A percentile compares a stretch with the other conserved stretches of the same genome.
phyloP scores from a whole-genome alignment of 306 rosid species.

The Vigna unguiculata region DNA sequence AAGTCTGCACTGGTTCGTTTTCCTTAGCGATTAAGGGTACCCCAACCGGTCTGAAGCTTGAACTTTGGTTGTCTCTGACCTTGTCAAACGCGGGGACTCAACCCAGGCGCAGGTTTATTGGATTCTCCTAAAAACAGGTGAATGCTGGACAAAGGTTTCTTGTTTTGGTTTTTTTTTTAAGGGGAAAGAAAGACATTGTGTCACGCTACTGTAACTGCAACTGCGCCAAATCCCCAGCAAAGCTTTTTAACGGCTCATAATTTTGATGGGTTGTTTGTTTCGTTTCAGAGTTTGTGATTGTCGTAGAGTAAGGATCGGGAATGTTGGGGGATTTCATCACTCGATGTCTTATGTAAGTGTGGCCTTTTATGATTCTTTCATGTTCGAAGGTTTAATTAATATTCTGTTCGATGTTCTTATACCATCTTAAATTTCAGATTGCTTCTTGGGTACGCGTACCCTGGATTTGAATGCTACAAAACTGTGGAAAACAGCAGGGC shows the following conservation, averaged over 20 bases:
- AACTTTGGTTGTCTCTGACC: slow-evolving; percentile 28
- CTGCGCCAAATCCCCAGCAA: neutral
- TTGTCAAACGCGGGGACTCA: slow-evolving; percentile 39
- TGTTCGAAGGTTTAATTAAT: neutral
- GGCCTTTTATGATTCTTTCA: neutral
- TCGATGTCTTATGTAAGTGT: slow-evolving; percentile 78
- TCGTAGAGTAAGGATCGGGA: slow-evolving; percentile 11
- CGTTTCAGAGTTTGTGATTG: slow-evolving; percentile 40
- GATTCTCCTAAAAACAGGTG: slow-evolving; percentile 33
- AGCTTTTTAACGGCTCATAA: neutral
- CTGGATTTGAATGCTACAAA: slow-evolving; percentile 90
- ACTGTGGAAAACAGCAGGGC: slow-evolving; percentile 69
- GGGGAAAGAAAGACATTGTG: neutral
- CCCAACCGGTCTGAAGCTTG: slow-evolving; percentile 29
- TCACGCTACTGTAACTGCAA: slow-evolving; percentile 9
- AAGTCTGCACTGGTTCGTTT: slow-evolving; percentile 8
- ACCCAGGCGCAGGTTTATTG: slow-evolving; percentile 7
- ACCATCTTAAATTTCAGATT: slow-evolving; percentile 54
- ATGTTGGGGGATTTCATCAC: slow-evolving; percentile 86
- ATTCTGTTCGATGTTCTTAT: neutral
- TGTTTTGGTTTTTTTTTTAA: neutral
- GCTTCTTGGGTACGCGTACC: slow-evolving; percentile 89
- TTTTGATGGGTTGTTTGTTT: slow-evolving; percentile 10
- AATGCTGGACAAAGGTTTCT: neutral
- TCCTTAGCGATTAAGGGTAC: slow-evolving; percentile 8